Percentiles rank a stretch among this genome's conserved stretches.
Conservation (phyloP, 2,329 filamentous ascomycete species). For the Fusarium bactridioides region DNA sequence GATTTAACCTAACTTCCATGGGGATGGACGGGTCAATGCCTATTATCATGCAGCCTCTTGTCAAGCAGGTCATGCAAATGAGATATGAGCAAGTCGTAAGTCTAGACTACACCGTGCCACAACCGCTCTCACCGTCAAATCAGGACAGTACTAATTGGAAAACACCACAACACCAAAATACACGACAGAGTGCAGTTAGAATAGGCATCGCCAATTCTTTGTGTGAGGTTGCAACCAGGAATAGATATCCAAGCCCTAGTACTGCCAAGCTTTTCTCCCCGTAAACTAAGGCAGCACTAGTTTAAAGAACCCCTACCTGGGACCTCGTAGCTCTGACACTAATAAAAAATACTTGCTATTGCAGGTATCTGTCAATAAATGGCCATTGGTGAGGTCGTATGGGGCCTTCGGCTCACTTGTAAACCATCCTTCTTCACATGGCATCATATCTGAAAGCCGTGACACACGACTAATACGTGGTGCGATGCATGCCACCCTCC, state of each 20-base stretch:
- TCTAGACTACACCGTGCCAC: conserved; percentile 15
- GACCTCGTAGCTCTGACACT: conserved; percentile 11
- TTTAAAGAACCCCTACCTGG: conserved; percentile 10
- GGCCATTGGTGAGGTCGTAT: not conserved
- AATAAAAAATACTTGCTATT: not conserved
- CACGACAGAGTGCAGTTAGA: not conserved
- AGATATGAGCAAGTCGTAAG: conserved; percentile 1
- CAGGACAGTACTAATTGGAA: not conserved
- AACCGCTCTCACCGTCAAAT: not conserved
- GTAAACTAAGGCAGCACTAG: conserved; percentile 25
- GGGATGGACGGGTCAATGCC: not conserved
- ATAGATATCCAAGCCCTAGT: conserved; percentile 19
- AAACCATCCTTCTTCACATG: not conserved
- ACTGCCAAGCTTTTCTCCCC: conserved; percentile 36
- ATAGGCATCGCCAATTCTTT: not conserved
- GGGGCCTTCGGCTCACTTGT: not conserved
- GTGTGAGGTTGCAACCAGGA: conserved; percentile 14
- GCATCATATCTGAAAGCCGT: not conserved
- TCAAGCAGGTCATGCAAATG: not conserved
- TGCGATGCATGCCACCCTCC: conserved; percentile 9
- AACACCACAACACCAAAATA: not conserved
- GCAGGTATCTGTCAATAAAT: not conserved
- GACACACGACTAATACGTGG: not conserved
- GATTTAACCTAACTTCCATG: not conserved
- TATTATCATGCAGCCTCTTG: not conserved